phyloP scores from a whole-genome alignment of 208 protist species.

The Acanthamoeba royreba region DNA sequence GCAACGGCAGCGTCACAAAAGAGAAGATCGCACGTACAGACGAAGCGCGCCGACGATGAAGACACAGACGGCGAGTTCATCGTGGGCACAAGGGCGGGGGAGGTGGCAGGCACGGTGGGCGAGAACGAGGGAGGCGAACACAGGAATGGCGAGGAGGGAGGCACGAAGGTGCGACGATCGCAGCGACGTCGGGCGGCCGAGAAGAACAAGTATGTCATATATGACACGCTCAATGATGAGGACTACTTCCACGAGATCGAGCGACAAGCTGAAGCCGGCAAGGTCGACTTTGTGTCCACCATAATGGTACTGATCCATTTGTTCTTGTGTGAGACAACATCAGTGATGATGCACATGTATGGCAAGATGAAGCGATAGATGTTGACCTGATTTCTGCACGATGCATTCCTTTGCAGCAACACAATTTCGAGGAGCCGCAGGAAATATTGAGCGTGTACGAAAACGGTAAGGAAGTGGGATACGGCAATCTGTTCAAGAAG shows the following conservation, averaged over 20 bases:
- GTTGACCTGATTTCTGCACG: too few relatives aligned
- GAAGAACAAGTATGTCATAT: background rate
- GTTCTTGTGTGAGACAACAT: background rate
- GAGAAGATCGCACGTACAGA: too few relatives aligned
- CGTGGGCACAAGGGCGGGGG: too few relatives aligned
- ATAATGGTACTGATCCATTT: background rate
- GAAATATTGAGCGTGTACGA: background rate
- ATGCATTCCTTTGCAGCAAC: background rate
- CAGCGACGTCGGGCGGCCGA: background rate
- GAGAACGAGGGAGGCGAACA: background rate
- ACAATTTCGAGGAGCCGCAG: background rate
- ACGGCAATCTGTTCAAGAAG: background rate
- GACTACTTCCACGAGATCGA: background rate
- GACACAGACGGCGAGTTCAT: background rate
- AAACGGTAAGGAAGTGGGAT: background rate
- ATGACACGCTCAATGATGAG: background rate
- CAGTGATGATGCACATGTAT: too few relatives aligned
- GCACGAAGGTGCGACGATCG: background rate
- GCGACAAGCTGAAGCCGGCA: background rate
- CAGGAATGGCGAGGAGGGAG: too few relatives aligned
- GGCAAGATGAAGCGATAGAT: too few relatives aligned
- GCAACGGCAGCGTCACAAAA: background rate
- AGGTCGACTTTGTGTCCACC: background rate
- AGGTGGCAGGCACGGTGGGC: too few relatives aligned
- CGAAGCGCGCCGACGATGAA: background rate